These are phyloP conservation scores for Neofusicoccum laricinum DNA, from an alignment of 2,329 filamentous ascomycete genomes.

Conservation along the genomic window DNA sequence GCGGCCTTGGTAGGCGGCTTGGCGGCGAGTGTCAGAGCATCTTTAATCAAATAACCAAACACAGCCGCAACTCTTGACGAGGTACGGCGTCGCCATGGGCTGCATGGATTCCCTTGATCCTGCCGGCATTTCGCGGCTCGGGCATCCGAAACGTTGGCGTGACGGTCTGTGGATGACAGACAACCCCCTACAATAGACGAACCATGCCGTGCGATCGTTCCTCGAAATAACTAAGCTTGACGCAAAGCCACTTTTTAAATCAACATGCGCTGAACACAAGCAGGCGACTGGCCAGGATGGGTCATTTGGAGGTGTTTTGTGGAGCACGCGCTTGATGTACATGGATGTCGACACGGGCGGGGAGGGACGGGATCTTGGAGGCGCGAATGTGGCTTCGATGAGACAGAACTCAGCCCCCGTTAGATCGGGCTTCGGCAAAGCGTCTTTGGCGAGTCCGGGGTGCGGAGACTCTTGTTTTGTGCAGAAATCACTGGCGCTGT, in stretches of 20 bases:
- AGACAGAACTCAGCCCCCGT: too few relatives aligned
- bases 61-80: neutral
- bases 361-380: too few relatives aligned
- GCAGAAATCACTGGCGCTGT: too few relatives aligned
- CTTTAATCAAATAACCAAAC: too few relatives aligned
- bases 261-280: neutral
- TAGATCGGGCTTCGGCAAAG: too few relatives aligned
- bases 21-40: too few relatives aligned
- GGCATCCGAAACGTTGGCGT: neutral
- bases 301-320: neutral
- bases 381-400: too few relatives aligned
- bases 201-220: neutral
- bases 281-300: neutral
- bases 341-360: too few relatives aligned
- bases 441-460: too few relatives aligned
- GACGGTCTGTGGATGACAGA: neutral
- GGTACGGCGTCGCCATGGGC: neutral
- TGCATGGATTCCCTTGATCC: neutral
- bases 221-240: neutral
- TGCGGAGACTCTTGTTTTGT: too few relatives aligned
- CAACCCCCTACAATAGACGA: neutral
- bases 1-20: too few relatives aligned
- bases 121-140: neutral
- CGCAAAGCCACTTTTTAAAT: neutral
- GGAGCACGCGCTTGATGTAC: neutral